phyloP scores from a whole-genome alignment of 169 alveolate genomes.

The Perkinsus marinus region DNA sequence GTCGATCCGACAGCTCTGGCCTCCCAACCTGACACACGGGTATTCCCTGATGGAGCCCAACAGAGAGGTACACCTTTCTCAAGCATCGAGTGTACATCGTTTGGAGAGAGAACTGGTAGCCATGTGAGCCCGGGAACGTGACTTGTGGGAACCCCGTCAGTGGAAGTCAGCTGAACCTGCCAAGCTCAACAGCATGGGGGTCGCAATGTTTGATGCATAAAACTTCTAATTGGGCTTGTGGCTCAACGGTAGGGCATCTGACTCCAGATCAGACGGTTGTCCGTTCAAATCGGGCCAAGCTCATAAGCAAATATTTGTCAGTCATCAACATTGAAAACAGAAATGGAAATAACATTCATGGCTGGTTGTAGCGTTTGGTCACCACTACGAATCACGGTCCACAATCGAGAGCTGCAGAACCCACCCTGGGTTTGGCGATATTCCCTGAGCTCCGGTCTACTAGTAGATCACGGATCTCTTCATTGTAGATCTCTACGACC shows the following conservation, averaged over 20 bases:
- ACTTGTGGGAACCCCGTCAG: not conserved
- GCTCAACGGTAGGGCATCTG: too few relatives aligned
- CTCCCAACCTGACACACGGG: not conserved
- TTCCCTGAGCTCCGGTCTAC: slow-evolving; percentile 16
- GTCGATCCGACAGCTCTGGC: not conserved
- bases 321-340: too few relatives aligned
- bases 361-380: too few relatives aligned
- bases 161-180: not conserved
- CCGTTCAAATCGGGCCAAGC: too few relatives aligned
- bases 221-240: not conserved
- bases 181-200: not conserved
- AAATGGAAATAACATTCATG: too few relatives aligned
- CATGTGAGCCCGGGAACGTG: not conserved
- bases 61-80: not conserved
- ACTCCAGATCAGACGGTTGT: too few relatives aligned
- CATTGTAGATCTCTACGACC: slow-evolving; percentile 57
- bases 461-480: slow-evolving; percentile 62
- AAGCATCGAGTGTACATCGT: not conserved
- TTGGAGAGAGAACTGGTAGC: not conserved
- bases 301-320: too few relatives aligned
- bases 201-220: not conserved
- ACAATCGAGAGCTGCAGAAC: not conserved
- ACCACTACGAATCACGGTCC: not conserved
- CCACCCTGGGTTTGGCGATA: not conserved
- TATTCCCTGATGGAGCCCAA: not conserved